Evolutionary conservation across 176 grass and related monocot species (phyloP), one percentile per base, ranked within the genome.

Genomic region (Avena eriantha): DNA sequence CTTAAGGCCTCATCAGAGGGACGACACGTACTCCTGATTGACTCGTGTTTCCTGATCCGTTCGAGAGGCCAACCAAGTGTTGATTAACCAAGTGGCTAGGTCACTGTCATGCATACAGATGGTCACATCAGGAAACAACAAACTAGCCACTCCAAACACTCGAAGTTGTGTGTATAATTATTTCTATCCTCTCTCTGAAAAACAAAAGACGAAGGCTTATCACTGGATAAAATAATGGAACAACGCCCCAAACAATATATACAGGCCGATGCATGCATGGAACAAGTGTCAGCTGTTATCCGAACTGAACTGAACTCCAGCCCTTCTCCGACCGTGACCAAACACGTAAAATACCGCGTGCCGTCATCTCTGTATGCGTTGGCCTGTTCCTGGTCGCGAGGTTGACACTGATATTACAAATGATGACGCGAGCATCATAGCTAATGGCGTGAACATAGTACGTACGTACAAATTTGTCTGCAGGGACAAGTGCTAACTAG

Each of bases 301-400:
- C 54, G 54, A 61, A n/a, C 11, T 12, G 54, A 61, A n/a, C 11
- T 12, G 18, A 64, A 13, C 34, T 67, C 14, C 56, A 50, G 29
- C 74, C 22, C 24, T 18, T 49, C 24, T 23, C 5, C 10, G 59
- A 48, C 43, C 16, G 23, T 82, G 46, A 68, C 12, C 36, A 31
- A 11, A 36, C 48, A 10, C 48, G 33, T 83, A 58, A 43, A 82
- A 82, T 69, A 54, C 64, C 13, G 4, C 61, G 8, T 29, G 75
- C 46, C 36, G 85, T 86, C 86, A 57, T 68, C 70, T 29, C 34
- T 43, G 3, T 36, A 58, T 88, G 86, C 80, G 49, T 83, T 88
- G 86, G 60, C 80, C 18, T 1, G 70, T 69, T 82, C 72, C 80
- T 66, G 65, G 23, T 58, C 34, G 21, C n/a, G 33, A 46, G 36